Evolutionary conservation across 768 basidiomycete species (phyloP), one percentile per base, ranked within the genome.

Genomic region (Paxillus ammoniavirescens): DNA sequence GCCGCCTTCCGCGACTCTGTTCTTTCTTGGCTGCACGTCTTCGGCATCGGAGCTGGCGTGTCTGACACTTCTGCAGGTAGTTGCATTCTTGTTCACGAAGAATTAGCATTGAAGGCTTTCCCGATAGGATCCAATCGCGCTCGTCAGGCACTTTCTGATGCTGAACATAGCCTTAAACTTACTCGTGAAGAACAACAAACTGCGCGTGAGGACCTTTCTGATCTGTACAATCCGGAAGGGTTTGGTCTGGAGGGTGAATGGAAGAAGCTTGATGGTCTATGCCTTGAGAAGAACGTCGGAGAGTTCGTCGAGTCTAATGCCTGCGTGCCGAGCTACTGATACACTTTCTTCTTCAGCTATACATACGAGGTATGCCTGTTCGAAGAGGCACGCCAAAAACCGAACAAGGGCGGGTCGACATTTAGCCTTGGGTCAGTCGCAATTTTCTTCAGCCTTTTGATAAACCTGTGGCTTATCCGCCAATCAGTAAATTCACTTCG

Each of bases 311-410:
- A 49, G n/a, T 31, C 3, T 33, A 23, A 5, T 17, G 10, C n/a
- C 18, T 23, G 18, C 26, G 31, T n/a, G 3, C 1, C 15, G 15
- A 5, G 23, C 42, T 58, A 40, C 53, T 65, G 37, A 69, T 31
- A 14, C 4, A 21, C 10, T 8, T 33, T 47, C 6, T 15, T 30
- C 42, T 51, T 5, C 45, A 97, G 94, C 58, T 98, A 98, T 70
- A 91, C 86, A 6, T 99, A 99, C 66, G 90, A 94, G 66, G 77
- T 98, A 8, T 98, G 96, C 73, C 78, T 97, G 61, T 98, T 99
- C 62, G 81, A 86, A 4, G 84, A 89, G 61, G 92, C 89, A 2
- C 88, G 78, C 49, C 97, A 99, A 71, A 96, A 87, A 70, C 87
- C 91, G 8, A 88, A 87, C 65, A 81, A 86, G 48, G 91, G 92